Evolutionary conservation across 495 filamentous ascomycete genomes (phyloP), one percentile per base, ranked within the genome.

Genomic region (Thermochaetoides thermophila): DNA sequence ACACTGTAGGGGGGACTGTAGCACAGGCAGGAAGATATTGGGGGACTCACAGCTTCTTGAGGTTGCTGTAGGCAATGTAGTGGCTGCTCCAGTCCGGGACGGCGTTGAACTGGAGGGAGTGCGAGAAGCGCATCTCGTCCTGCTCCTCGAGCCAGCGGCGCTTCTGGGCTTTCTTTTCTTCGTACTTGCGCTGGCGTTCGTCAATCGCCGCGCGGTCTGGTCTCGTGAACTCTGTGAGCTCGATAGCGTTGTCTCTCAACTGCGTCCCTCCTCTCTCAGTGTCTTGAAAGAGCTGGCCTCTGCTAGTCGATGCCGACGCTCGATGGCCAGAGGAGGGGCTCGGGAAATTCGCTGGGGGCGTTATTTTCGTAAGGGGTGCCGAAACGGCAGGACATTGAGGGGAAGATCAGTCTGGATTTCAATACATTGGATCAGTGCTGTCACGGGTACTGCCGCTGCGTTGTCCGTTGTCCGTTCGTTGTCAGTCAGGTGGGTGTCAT

Each of bases 41-140:
- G 12, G 5, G 29, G 23, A 67, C 84, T 51, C 60, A 93, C 86
- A 93, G 63, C 66, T 99, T 99, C 71, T 99, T 99, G 42, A 96
- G 72, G 48, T 93, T 96, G 54, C 84, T 92, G 57, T 99, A 99
- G 34, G 84, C 77, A 46, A 99, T 89, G 55, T 99, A 99, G 56
- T 94, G 73, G 40, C 75, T 81, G 61, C 85, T 95, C 89, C 89
- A 99, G 52, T 99, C 89, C 14, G 91, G 89, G 36, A 99, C 91
- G 35, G 89, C 84, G 60, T 99, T 99, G 61, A 99, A 99, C 63
- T 99, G 89, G 43, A 99, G 76, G 59, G 91, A 96, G 53, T 96
- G 89, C 31, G 89, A 95, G 68, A 99, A 99, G 73, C 95, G 96
- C 89, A 99, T 99, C 42, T 85, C 84, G 76, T 76, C 73, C 33